Percentiles rank a stretch among this genome's conserved stretches.
Conservation (phyloP, 441 rosid species). For the Populus trichocarpa region DNA sequence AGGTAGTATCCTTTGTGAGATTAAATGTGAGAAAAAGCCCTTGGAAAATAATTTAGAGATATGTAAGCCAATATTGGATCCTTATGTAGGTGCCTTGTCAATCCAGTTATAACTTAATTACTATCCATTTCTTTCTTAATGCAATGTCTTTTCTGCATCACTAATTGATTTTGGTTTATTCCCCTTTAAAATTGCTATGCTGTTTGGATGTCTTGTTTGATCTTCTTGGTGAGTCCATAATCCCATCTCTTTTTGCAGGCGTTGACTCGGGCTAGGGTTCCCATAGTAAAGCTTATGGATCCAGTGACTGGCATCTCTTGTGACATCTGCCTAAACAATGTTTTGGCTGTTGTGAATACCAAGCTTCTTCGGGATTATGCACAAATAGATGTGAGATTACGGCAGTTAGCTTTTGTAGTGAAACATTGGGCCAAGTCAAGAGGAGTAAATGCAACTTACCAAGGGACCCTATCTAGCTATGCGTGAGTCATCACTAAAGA, state of each 20-base stretch:
- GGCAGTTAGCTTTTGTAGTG: slow-evolving; percentile 82
- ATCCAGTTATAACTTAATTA: neutral
- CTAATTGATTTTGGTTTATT: neutral
- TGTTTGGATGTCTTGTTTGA: neutral
- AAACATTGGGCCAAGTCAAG: slow-evolving; percentile 98
- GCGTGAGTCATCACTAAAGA: slow-evolving; percentile 61
- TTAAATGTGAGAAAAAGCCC: neutral
- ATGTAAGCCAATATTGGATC: neutral
- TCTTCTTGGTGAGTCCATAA: slow-evolving; percentile 13
- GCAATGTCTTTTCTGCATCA: too few relatives aligned
- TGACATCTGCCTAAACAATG: slow-evolving; percentile 91
- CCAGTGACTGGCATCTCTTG: slow-evolving; percentile 87
- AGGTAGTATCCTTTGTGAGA: neutral
- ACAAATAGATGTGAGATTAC: slow-evolving; percentile 67
- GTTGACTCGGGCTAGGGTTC: slow-evolving; percentile 88
- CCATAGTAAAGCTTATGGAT: slow-evolving; percentile 96
- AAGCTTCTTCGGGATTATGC: slow-evolving; percentile 89
- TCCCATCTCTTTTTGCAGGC: slow-evolving; percentile 45
- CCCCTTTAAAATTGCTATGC: neutral
- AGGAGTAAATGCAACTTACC: slow-evolving; percentile 89
- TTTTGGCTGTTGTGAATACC: slow-evolving; percentile 92
- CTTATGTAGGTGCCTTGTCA: neutral
- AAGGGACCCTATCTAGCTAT: slow-evolving; percentile 94
- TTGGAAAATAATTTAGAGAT: neutral
- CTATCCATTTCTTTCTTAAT: neutral